Conservation (phyloP, 176 grass and related monocot species). For the Coix lacrymajobi region DNA sequence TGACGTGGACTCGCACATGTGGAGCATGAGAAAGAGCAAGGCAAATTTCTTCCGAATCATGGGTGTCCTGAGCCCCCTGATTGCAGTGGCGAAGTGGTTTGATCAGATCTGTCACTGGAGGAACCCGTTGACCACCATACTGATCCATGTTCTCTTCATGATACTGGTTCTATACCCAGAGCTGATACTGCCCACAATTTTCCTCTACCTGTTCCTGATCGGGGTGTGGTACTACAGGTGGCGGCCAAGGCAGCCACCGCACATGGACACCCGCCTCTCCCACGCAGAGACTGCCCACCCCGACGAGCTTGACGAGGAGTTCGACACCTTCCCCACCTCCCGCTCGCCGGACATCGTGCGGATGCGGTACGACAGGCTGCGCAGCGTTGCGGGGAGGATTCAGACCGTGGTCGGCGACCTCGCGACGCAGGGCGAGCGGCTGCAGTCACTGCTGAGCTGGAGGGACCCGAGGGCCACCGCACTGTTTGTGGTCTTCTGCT, state of each 20-base stretch:
- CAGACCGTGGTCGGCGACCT: constrained; percentile 67
- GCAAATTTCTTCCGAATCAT: constrained; percentile 68
- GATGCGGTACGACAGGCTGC: constrained; percentile 51
- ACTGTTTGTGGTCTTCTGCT: constrained; percentile 52
- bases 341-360: constrained; percentile 43
- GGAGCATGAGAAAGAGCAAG: constrained; percentile 81
- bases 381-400: constrained; percentile 55
- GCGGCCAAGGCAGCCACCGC: constrained; percentile 51
- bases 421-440: constrained; percentile 57
- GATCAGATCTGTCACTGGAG: constrained; percentile 68
- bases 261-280: constrained; percentile 69
- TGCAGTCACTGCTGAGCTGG: constrained; percentile 68
- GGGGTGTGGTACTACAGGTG: constrained; percentile 71
- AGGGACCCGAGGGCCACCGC: constrained; percentile 57
- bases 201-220: constrained; percentile 64
- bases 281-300: constrained; percentile 48
- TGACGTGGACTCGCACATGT: constrained; percentile 74
- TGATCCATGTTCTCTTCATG: constrained; percentile 62
- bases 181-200: constrained; percentile 65
- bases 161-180: constrained; percentile 65
- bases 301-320: constrained; percentile 68
- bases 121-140: constrained; percentile 53
- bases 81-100: constrained; percentile 50
- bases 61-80: constrained; percentile 46
- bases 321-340: constrained; percentile 60